Percentiles rank a stretch among this genome's conserved stretches.
phyloP scores from a whole-genome alignment of 495 filamentous ascomycete genomes.

The Penicillium maclennaniae region DNA sequence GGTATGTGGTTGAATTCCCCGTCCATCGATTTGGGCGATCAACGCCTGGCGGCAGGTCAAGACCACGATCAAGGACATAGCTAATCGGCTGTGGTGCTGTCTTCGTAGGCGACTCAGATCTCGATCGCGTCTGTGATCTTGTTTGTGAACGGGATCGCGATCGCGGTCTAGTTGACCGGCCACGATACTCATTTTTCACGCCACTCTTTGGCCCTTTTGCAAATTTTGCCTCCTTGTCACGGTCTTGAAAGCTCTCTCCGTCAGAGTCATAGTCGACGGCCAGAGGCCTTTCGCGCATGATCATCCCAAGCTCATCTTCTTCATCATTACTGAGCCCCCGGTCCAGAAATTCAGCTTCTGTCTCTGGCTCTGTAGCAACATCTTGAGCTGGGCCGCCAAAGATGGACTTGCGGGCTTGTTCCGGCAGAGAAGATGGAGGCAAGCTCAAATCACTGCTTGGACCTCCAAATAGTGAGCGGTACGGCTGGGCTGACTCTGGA shows the following conservation, averaged over 20 bases:
- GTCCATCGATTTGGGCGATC: conserved; percentile 49
- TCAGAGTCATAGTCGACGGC: conserved; percentile 21
- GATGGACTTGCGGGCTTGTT: conserved; percentile 24
- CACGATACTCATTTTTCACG: not conserved
- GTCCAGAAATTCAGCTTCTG: conserved; percentile 4
- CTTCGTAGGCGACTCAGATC: not conserved
- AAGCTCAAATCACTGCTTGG: conserved; percentile 33
- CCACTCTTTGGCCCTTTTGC: not conserved
- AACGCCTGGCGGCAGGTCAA: conserved; percentile 20
- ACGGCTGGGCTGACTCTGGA: conserved; percentile 36
- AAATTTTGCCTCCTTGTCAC: conserved; percentile 15
- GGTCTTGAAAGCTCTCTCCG: conserved; percentile 22
- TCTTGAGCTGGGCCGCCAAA: conserved; percentile 33
- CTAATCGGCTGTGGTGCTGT: not conserved
- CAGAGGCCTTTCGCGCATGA: conserved; percentile 22
- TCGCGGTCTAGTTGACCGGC: not conserved
- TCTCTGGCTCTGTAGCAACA: conserved; percentile 13
- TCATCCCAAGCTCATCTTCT: conserved; percentile 22
- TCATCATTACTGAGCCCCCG: conserved; percentile 1
- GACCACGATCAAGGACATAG: conserved; percentile 22
- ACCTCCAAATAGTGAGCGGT: conserved; percentile 37
- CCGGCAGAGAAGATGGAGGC: conserved; percentile 20
- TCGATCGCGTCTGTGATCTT: not conserved
- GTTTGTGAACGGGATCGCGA: not conserved
- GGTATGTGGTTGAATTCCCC: conserved; percentile 60